Evolutionary conservation across 108 stramenopile genomes (phyloP).

Genomic region (Nitzschia sp.): DNA sequence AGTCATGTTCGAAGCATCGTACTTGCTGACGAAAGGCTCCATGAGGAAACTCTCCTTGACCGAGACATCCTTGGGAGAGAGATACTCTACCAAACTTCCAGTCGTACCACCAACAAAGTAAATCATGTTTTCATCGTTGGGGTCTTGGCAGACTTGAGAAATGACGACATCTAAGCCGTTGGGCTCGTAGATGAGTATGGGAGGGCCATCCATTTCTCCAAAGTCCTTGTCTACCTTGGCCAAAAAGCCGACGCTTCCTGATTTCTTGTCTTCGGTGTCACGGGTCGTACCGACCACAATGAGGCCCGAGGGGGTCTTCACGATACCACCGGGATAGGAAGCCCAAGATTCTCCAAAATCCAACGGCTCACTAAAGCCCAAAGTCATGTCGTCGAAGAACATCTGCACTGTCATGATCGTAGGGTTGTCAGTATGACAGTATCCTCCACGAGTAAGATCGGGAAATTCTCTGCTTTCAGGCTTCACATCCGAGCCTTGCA

Average conservation of each 20-base stretch:
- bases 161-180: constrained; percentile 27
- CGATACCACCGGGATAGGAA: neutral
- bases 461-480: too few species aligned
- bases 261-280: neutral
- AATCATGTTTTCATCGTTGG: constrained; percentile 20
- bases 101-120: constrained; percentile 41
- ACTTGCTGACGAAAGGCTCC: constrained; percentile 22
- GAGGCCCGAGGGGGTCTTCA: neutral
- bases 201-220: neutral
- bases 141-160: constrained; percentile 23
- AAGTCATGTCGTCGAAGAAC: neutral
- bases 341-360: neutral
- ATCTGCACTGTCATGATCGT: neutral
- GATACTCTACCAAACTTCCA: constrained; percentile 14
- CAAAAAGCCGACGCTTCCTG: neutral
- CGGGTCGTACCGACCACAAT: neutral
- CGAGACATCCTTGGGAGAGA: constrained; percentile 9
- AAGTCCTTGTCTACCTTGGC: neutral
- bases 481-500: neutral
- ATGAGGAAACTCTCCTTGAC: constrained; percentile 12
- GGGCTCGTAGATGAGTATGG: constrained; percentile 1
- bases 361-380: neutral
- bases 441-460: neutral
- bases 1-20: neutral
- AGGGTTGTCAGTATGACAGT: neutral